Evolutionary conservation across 495 filamentous ascomycete genomes (phyloP).

Genomic region (Talaromyces ruber): DNA sequence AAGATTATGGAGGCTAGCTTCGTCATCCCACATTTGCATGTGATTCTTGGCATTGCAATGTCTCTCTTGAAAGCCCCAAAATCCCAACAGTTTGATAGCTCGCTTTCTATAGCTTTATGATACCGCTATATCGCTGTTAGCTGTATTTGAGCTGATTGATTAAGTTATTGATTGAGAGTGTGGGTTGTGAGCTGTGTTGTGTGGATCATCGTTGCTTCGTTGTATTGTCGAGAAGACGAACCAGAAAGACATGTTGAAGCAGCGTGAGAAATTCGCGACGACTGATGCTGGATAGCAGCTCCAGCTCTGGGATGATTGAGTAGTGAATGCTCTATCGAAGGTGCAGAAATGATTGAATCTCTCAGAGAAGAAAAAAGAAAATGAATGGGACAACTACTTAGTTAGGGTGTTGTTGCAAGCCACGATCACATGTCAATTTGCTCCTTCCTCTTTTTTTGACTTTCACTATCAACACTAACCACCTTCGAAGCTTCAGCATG

Average conservation of each 20-base stretch:
- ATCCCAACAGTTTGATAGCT: slow-evolving; percentile 3
- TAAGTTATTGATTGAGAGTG: background rate
- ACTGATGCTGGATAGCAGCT: background rate
- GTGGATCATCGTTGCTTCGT: background rate
- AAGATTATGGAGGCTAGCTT: background rate
- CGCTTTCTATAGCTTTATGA: background rate
- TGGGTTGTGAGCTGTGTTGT: background rate
- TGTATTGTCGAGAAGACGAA: background rate
- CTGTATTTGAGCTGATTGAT: background rate
- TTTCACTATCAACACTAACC: background rate
- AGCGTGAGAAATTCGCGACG: background rate
- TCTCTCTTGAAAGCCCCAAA: background rate
- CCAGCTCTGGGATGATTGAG: background rate
- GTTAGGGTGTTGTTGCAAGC: background rate
- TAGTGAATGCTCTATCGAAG: background rate
- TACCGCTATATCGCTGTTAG: background rate
- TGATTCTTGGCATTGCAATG: slow-evolving; percentile 2
- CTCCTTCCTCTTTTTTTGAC: background rate
- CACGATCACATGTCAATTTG: background rate
- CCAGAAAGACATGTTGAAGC: background rate
- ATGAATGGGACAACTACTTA: background rate
- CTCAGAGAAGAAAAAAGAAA: background rate
- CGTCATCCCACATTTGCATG: slow-evolving; percentile 4
- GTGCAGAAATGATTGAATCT: background rate
- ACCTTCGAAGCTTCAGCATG: background rate